These are phyloP conservation scores for Coemansia sp. DNA, from an alignment of 192 early-diverging fungal genomes.

Conservation along the genomic window DNA sequence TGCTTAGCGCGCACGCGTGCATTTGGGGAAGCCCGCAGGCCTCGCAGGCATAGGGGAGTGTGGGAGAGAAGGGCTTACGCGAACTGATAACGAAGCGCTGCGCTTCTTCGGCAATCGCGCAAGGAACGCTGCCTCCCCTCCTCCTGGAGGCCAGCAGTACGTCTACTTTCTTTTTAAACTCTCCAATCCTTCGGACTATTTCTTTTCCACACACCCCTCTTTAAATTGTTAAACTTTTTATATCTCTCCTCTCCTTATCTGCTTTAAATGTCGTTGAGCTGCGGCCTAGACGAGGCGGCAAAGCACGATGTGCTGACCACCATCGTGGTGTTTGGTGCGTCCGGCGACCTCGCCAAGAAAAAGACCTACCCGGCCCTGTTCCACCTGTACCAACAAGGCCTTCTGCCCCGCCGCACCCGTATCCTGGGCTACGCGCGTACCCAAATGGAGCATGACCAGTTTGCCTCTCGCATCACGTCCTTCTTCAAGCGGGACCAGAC, in stretches of 20 bases:
- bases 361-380: slow-evolving; percentile 97
- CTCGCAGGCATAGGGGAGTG: not conserved
- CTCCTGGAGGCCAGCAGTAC: too few species aligned
- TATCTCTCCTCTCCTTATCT: not conserved
- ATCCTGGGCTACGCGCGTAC: slow-evolving; percentile 92
- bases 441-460: slow-evolving; percentile 65
- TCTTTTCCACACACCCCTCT: not conserved
- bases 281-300: slow-evolving; percentile 46
- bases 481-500: slow-evolving; percentile 49
- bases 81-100: too few species aligned
- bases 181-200: not conserved
- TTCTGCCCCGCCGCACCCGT: slow-evolving; percentile 67
- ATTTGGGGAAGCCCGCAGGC: not conserved
- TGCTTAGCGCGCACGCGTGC: too few species aligned
- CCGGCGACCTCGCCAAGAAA: slow-evolving; percentile 95
- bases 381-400: slow-evolving; percentile 81
- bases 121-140: too few species aligned
- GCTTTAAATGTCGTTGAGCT: slow-evolving; percentile 36
- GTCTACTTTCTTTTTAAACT: too few species aligned
- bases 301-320: slow-evolving; percentile 49
- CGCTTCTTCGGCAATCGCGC: too few species aligned
- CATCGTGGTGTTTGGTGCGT: slow-evolving; percentile 77
- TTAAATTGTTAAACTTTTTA: not conserved
- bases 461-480: slow-evolving; percentile 64
- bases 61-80: slow-evolving; percentile 1